Percentiles rank a stretch among this genome's conserved stretches.
These are phyloP conservation scores for Pholiota molesta DNA, from an alignment of 768 basidiomycete species.

Conservation along the genomic window DNA sequence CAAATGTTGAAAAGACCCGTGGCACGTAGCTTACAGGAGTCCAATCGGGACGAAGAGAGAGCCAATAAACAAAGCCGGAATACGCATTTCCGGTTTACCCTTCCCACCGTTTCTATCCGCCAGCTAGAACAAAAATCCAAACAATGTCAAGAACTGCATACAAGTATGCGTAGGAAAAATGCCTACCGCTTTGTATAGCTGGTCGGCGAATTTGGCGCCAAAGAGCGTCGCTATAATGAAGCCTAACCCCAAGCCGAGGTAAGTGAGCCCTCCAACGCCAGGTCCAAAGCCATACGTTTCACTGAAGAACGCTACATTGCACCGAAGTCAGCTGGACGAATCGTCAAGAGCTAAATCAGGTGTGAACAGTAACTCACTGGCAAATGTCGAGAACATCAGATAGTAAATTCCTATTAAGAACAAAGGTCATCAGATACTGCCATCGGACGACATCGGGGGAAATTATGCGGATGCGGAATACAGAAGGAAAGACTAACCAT, in stretches of 20 bases:
- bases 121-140: conserved; percentile 34
- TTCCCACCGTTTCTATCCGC: conserved; percentile 56
- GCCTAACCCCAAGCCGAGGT: conserved; percentile 58
- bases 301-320: conserved; percentile 43
- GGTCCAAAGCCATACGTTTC: conserved; percentile 49
- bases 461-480: background rate
- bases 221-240: conserved; percentile 48
- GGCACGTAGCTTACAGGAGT: conserved; percentile 50
- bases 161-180: background rate
- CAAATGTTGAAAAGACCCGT: background rate
- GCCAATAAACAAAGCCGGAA: conserved; percentile 71
- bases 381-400: conserved; percentile 69
- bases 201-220: conserved; percentile 42
- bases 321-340: background rate
- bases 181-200: conserved; percentile 47
- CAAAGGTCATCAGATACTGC: conserved; percentile 10
- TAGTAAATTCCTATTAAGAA: conserved; percentile 55
- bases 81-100: conserved; percentile 74
- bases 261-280: conserved; percentile 52
- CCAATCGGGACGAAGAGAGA: conserved; percentile 68
- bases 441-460: background rate
- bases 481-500: background rate
- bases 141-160: background rate
- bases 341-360: background rate
- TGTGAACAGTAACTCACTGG: conserved; percentile 28